Evolutionary conservation across 805 yeast genomes (phyloP).

Genomic region (Schizosaccharomyces japonicus): DNA sequence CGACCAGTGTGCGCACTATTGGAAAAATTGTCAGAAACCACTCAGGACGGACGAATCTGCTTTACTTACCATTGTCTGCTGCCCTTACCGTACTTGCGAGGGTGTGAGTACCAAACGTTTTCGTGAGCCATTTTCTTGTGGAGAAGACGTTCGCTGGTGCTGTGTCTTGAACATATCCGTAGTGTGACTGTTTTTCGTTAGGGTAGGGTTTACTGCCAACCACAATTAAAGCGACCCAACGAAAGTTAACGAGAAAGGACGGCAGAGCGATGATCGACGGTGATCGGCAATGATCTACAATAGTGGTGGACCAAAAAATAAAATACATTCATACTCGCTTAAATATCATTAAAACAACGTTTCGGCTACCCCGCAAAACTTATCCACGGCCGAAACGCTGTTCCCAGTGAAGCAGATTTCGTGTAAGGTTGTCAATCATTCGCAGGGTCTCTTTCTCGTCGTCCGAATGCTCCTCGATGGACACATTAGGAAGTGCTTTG

Average conservation of each 20-base stretch:
- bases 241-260: no score
- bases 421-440: slow-evolving; percentile 50
- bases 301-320: no score
- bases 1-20: slow-evolving; percentile 41
- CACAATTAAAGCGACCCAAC: no score
- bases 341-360: no score
- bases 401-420: slow-evolving; percentile 57
- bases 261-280: no score
- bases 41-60: background rate
- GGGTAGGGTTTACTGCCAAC: no score
- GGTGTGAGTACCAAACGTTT: slow-evolving; percentile 99
- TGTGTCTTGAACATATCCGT: background rate
- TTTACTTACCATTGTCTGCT: slow-evolving; percentile 68
- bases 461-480: slow-evolving; percentile 8
- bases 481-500: slow-evolving; percentile 11
- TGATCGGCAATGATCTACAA: no score
- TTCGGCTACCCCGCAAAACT: no score
- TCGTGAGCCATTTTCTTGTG: slow-evolving; percentile 4
- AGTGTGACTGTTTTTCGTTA: background rate
- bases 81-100: slow-evolving; percentile 99
- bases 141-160: background rate
- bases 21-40: slow-evolving; percentile 19
- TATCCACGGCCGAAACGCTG: slow-evolving; percentile 31
- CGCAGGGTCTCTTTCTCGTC: slow-evolving; percentile 19
- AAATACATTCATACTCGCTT: no score